Evolutionary conservation across 331 rosid species (phyloP).

Genomic region (Dryas integrifolia): DNA sequence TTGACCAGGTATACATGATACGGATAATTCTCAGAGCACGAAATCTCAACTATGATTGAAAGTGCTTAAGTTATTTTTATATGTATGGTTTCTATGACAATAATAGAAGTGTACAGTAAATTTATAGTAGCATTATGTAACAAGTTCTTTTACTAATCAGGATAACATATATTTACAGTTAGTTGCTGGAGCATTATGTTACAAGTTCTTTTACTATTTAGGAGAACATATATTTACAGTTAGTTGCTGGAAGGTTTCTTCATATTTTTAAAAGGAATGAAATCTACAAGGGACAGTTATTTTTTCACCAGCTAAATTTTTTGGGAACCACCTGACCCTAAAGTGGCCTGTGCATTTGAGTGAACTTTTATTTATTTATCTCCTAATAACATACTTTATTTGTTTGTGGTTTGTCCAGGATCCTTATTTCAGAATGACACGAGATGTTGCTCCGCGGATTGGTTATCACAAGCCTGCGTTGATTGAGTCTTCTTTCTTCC

Average conservation of each 20-base stretch:
- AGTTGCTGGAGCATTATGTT: not conserved
- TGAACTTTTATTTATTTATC: not conserved
- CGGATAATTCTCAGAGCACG: not conserved
- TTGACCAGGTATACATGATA: conserved; percentile 71
- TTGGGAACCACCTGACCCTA: not conserved
- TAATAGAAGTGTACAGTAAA: not conserved
- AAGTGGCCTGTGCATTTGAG: too few species aligned
- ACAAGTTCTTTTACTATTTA: not conserved
- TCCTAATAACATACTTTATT: conserved; percentile 5
- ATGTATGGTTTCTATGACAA: not conserved
- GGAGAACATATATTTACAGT: not conserved
- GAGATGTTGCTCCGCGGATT: conserved; percentile 88
- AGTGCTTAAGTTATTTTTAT: not conserved
- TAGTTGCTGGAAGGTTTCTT: not conserved
- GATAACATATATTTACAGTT: not conserved
- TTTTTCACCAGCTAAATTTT: not conserved
- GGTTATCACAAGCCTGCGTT: conserved; percentile 80
- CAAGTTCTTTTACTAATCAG: not conserved
- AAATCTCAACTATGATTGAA: not conserved
- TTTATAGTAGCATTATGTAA: not conserved
- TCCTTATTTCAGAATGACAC: conserved; percentile 95
- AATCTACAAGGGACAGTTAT: not conserved
- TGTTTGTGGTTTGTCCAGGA: conserved; percentile 55
- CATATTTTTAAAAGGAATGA: not conserved
- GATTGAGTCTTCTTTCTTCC: conserved; percentile 84